Evolutionary conservation across 495 filamentous ascomycete genomes (phyloP), one percentile per base, ranked within the genome.

Genomic region (Tuber microsphaerosporum): DNA sequence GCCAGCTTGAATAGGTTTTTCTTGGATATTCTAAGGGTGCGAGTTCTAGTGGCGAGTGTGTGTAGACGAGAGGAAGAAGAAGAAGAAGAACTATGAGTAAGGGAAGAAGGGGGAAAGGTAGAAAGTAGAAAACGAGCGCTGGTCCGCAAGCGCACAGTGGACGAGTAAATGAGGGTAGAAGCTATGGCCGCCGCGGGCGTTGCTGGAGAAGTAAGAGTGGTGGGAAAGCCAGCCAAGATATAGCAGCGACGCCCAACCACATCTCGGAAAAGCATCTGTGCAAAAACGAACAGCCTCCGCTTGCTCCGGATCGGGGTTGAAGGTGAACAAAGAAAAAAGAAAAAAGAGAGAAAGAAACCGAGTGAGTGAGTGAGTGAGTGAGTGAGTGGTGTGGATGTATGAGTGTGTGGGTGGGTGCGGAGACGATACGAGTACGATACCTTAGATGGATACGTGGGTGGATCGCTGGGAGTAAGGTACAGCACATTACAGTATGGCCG

Each of bases 1-100:
- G 77, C 73, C 76, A 77, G 77, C 43, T 77, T 80, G 56, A 65
- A 65, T 17, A 65, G 6, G 6, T 65, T 65, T 34, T 65, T 65
- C 56, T n/a, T 6, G 26, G 12, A 20, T n/a, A 19, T 46, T 41
- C 46, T 45, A 65, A 26, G 17, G 31, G 72, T 7, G 5, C 39
- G 17, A 42, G 34, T n/a, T 2, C 34, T 2, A 22, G n/a, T 74
- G 2, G 73, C 37, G 69, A 74, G 44, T 42, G 72, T 43, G 48
- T 73, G 68, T 45, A 5, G 37, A 46, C 37, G 41, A 51, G 41
- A 43, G 71, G 79, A 68, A 6, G 39, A 37, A 2, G n/a, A 39
- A 69, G 75, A n/a, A 72, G 70, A n/a, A 17, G 72, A 39, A 10
- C 20, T 31, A 26, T 39, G 51, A 20, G 46, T 70, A 5, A 68